phyloP scores from a whole-genome alignment of 2,329 filamentous ascomycete species.

The Aspergillus sp. region DNA sequence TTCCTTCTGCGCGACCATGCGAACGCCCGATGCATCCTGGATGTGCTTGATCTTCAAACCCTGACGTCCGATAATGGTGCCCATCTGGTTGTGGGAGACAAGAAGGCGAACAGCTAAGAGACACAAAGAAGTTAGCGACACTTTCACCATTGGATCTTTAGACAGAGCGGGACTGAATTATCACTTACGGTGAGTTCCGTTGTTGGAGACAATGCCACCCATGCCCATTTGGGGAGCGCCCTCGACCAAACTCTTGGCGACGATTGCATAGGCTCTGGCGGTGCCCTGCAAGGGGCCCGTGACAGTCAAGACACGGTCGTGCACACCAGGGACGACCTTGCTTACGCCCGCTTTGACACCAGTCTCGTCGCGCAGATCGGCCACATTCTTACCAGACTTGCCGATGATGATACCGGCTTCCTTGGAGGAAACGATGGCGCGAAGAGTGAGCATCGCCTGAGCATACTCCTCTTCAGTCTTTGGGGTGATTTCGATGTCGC shows the following conservation, averaged over 20 bases:
- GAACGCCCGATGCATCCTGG: slow-evolving; percentile 89
- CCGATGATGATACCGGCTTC: slow-evolving; percentile 98
- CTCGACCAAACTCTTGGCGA: slow-evolving; percentile 83
- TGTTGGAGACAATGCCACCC: slow-evolving; percentile 79
- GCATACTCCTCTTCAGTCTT: slow-evolving; percentile 98
- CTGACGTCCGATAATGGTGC: slow-evolving; percentile 93
- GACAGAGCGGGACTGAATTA: not conserved
- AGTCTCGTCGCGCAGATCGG: slow-evolving; percentile 92
- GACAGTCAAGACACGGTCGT: slow-evolving; percentile 93
- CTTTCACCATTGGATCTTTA: no score
- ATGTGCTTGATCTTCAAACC: slow-evolving; percentile 99
- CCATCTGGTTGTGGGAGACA: slow-evolving; percentile 99
- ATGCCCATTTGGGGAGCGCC: slow-evolving; percentile 93
- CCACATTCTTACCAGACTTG: slow-evolving; percentile 97
- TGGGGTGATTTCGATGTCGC: slow-evolving; percentile 67
- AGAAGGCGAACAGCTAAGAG: slow-evolving; percentile 81
- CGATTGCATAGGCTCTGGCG: slow-evolving; percentile 84
- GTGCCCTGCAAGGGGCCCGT: slow-evolving; percentile 83
- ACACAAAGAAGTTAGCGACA: not conserved
- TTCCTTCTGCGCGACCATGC: slow-evolving; percentile 99
- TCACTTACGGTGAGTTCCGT: slow-evolving; percentile 85
- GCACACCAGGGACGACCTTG: slow-evolving; percentile 96
- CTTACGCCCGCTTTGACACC: slow-evolving; percentile 96
- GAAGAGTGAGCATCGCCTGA: slow-evolving; percentile 81
- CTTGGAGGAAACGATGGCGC: slow-evolving; percentile 97